phyloP scores from a whole-genome alignment of 1,284 basidiomycete species.

The Cystobasidium sp. region DNA sequence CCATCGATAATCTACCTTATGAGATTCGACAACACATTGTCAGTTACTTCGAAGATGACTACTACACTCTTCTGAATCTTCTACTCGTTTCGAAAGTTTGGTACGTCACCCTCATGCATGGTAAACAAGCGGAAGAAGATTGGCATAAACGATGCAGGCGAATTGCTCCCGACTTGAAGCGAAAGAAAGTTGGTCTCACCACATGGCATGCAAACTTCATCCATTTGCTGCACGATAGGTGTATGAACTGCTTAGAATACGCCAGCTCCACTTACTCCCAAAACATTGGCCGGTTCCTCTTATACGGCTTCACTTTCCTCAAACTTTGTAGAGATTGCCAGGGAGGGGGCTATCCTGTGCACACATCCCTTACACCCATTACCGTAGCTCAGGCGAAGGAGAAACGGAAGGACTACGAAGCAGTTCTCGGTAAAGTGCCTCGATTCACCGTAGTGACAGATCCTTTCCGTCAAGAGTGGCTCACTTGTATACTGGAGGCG shows the following conservation, averaged over 20 bases:
- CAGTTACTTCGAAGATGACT: background rate
- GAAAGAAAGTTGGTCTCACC: background rate
- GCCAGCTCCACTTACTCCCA: no score
- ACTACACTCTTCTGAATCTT: constrained; percentile 9
- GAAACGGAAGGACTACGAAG: no score
- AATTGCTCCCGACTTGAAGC: background rate
- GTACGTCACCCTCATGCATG: background rate
- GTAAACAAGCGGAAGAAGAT: background rate
- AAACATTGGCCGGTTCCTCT: background rate
- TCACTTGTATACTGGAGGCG: no score
- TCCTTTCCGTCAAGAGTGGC: no score
- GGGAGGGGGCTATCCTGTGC: no score
- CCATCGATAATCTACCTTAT: constrained; percentile 9
- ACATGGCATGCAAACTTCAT: constrained; percentile 3
- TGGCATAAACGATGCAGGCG: constrained; percentile 9
- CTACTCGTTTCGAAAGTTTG: constrained; percentile 17
- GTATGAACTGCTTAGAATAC: background rate
- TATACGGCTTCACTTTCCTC: background rate
- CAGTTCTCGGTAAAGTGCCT: no score
- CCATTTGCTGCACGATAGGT: background rate
- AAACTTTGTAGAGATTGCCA: background rate
- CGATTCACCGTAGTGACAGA: no score
- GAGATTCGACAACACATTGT: constrained; percentile 3
- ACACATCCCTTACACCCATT: no score
- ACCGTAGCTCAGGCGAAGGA: no score